Base-by-base conservation (phyloP, 2,329 filamentous ascomycete genomes). In the Tolypocladium sp. region DNA sequence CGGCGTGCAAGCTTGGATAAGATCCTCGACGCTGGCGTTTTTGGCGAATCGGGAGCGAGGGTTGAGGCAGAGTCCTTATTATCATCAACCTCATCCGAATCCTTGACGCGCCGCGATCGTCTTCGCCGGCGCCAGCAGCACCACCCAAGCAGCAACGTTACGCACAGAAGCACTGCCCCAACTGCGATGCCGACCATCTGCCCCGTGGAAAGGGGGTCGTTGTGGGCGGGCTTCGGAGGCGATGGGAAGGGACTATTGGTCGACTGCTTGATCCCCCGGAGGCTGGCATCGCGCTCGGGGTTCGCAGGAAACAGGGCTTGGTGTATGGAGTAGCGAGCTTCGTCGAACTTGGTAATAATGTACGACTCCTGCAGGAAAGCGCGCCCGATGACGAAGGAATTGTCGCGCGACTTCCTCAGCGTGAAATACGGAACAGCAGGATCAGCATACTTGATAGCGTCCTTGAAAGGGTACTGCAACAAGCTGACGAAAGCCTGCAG, bases 351-450 rank as follows among this genome's bases (percentile, higher is more conserved):
- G 33, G 79, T 82, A 38, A 83, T 76, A 7, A 85, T 70, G 61
- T 85, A 85, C 2, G 87, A 81, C 70, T 91, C 87, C 68, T 91
- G 88, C 58, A 91, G 73, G 63, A 91, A 90, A 0, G 83, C 81
- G 40, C 87, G 79, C 9, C 88, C 88, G 41, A 91, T 78, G 15
- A 87, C 81, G 69, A 83, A 78, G 17, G 75, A 76, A 41, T 78
- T 77, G 59, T 81, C 77, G 25, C 77, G 67, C 13, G 82, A 76
- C 60, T 81, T 81, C 64, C 83, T 80, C 57, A 91, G 76, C 4
- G 87, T 86, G 60, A 91, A 90, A 67, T 90, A 91, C 13, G 79
- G 81, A 12, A 80, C 69, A 41, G 74, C 74, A 10, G 75, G 71
- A 8, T 78, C 73, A 40, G 73, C 76, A 59, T 77, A 80, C 54